Evolutionary conservation across 1,284 basidiomycete genomes (phyloP).

Genomic region (Tylopilus orsonianus): DNA sequence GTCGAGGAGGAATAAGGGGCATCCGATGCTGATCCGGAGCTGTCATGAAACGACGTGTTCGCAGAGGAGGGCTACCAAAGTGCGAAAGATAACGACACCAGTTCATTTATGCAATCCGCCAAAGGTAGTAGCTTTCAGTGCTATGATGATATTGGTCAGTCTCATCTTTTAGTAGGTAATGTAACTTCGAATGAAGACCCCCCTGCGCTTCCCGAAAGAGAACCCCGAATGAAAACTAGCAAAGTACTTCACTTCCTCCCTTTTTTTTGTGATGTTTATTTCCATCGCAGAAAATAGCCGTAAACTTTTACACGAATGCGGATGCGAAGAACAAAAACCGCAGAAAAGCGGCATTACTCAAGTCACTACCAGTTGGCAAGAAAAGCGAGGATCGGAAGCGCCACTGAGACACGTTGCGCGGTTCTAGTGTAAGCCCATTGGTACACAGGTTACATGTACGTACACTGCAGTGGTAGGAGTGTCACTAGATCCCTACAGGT

Average conservation of each 20-base stretch:
- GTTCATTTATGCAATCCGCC: conserved; percentile 28
- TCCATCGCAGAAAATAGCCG: conserved; percentile 69
- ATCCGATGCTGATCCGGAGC: conserved; percentile 40
- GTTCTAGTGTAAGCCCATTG: too few relatives aligned
- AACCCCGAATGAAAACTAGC: conserved; percentile 84
- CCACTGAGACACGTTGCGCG: conserved; percentile 22
- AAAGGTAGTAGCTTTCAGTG: conserved; percentile 18
- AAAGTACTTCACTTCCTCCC: conserved; percentile 50
- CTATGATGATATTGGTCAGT: background rate
- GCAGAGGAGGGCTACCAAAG: conserved; percentile 34
- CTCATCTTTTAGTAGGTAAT: conserved; percentile 21
- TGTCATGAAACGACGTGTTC: conserved; percentile 74
- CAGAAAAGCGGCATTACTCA: conserved; percentile 57
- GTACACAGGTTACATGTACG: too few relatives aligned
- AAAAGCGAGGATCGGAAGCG: conserved; percentile 42
- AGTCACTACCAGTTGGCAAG: conserved; percentile 50
- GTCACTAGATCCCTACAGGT: too few relatives aligned
- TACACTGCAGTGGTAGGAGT: too few relatives aligned
- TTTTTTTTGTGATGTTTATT: conserved; percentile 13
- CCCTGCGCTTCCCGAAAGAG: conserved; percentile 49
- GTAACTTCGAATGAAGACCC: conserved; percentile 37
- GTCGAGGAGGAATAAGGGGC: conserved; percentile 33
- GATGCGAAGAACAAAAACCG: conserved; percentile 92
- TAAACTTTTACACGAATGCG: conserved; percentile 86
- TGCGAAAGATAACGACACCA: conserved; percentile 30